Evolutionary conservation across 148 eudicot genomes (phyloP), one percentile per base, ranked within the genome.

Genomic region (Linanthus parryae): DNA sequence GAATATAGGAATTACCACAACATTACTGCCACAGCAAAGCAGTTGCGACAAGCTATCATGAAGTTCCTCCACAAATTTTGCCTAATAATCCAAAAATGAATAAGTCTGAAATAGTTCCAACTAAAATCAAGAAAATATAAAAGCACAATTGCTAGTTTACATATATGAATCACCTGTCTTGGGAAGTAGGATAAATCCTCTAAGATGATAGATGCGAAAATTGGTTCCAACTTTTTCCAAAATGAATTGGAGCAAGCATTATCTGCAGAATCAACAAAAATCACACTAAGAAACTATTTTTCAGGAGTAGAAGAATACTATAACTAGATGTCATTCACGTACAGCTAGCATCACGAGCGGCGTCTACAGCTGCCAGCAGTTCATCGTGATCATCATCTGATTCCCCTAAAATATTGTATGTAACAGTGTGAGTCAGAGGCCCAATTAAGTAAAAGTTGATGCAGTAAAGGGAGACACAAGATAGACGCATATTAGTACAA

Each of bases 331-430:
- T 20, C 37, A 14, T 66, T 42, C 46, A 64, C 87, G 42, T 76
- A 90, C 97, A 39, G 44, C 73, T 80, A 62, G 85, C 76, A 74
- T 57, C 66, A 64, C 74, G 69, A 53, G 97, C 92, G 29, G 72
- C 67, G 50, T 76, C 72, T 24, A 88, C 97, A 41, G 92, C 92
- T 39, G 72, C 62, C 47, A 76, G 55, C 58, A 85, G 79, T 49
- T 90, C 97, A 54, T 90, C 97, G 33, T 59, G 85, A 36, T 90
- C 97, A 66, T 90, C 92, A 38, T 85, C 92, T 48, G 92, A 90
- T 80, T 85, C 85, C 48, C 84, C 95, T 90, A 55, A 49, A 68
- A 73, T 47, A 34, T 5, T 3, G 48, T 5, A 52, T 34, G 20
- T 20, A 52, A 44, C n/a, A 58, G 16, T 29, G 30, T 54, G 8